These are phyloP conservation scores for Tylopilus subfusipes DNA, from an alignment of 768 basidiomycete species.

Conservation along the genomic window DNA sequence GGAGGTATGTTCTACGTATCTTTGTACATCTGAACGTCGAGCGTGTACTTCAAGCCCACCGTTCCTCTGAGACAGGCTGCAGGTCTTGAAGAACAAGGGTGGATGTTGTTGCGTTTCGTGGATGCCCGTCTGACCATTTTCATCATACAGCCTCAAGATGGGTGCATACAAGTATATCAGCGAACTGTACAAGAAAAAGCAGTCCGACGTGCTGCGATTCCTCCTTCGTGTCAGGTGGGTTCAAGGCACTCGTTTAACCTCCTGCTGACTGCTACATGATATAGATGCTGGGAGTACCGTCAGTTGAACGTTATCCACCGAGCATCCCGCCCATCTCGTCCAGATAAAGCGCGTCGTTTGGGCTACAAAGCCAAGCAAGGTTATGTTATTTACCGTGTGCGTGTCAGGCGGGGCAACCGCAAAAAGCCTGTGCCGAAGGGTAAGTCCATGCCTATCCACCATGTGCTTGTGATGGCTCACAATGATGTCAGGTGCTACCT, in stretches of 20 bases:
- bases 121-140: constrained; percentile 24
- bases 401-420: constrained; percentile 96
- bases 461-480: neutral
- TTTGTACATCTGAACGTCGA: neutral
- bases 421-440: constrained; percentile 99
- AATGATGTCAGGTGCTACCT: constrained; percentile 75
- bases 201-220: constrained; percentile 96
- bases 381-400: constrained; percentile 95
- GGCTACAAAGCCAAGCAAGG: constrained; percentile 99
- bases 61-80: constrained; percentile 2
- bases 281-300: constrained; percentile 96
- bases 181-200: constrained; percentile 98
- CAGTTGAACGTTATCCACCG: constrained; percentile 98
- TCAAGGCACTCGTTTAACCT: neutral
- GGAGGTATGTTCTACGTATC: constrained; percentile 28
- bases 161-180: constrained; percentile 96
- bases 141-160: constrained; percentile 54
- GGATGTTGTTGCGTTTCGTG: constrained; percentile 18
- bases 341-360: constrained; percentile 97
- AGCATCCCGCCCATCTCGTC: constrained; percentile 95
- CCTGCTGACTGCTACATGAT: constrained; percentile 5
- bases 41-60: neutral
- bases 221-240: constrained; percentile 91
- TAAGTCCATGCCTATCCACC: constrained; percentile 31
- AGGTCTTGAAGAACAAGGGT: constrained; percentile 15